Evolutionary conservation across 139 green algal species (phyloP).

Genomic region (Marvania coccoides): DNA sequence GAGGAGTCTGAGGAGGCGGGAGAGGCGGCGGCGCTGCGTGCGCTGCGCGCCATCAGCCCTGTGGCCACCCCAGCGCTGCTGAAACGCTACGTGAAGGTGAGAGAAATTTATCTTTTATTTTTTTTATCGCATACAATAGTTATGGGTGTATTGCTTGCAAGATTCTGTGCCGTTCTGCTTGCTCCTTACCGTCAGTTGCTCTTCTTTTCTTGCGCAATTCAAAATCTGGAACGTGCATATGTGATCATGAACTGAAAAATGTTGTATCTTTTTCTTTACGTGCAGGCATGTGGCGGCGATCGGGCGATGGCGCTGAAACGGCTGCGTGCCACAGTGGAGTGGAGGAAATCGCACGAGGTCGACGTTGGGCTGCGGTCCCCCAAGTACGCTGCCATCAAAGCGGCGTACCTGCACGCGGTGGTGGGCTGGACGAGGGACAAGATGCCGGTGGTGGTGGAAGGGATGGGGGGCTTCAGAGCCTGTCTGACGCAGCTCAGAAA

Average conservation of each 20-base stretch:
- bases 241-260: no score
- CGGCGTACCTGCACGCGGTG: background rate
- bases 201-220: no score
- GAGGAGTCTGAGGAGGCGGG: background rate
- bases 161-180: no score
- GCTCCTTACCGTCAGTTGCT: no score
- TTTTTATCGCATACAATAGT: no score
- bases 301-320: background rate
- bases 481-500: background rate
- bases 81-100: background rate
- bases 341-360: background rate
- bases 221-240: no score
- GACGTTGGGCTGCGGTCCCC: background rate
- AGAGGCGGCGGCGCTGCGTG: background rate
- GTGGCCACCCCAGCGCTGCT: background rate
- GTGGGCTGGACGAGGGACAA: background rate
- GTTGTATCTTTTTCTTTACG: no score
- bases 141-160: no score
- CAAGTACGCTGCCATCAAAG: background rate
- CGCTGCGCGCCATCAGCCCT: background rate
- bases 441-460: conserved; percentile 11
- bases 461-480: conserved; percentile 1
- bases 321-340: conserved; percentile 2
- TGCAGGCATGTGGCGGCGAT: background rate
- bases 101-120: no score